Evolutionary conservation across 2,329 filamentous ascomycete genomes (phyloP).

Genomic region (Colletotrichum horii): DNA sequence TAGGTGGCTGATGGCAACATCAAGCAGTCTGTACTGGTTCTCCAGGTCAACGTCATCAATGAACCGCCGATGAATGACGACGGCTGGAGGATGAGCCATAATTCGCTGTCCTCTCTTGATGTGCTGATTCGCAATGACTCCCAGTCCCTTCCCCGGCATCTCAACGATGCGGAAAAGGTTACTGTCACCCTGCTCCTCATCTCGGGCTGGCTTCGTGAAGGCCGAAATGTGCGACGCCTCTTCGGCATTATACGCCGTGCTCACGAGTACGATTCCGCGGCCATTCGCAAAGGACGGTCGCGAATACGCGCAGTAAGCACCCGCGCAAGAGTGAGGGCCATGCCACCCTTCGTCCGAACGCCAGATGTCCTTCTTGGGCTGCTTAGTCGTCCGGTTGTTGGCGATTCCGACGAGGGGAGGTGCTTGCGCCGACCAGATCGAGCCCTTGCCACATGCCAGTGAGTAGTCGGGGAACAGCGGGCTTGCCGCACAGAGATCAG

Average conservation of each 20-base stretch:
- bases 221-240: slow-evolving; percentile 8
- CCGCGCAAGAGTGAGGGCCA: slow-evolving; percentile 18
- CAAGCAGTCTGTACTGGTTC: slow-evolving; percentile 30
- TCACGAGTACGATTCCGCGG: slow-evolving; percentile 44
- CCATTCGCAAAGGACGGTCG: slow-evolving; percentile 37
- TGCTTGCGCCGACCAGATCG: not conserved
- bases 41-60: slow-evolving; percentile 23
- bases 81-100: slow-evolving; percentile 33
- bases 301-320: slow-evolving; percentile 37
- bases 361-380: slow-evolving; percentile 17
- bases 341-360: slow-evolving; percentile 20
- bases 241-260: slow-evolving; percentile 27
- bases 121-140: slow-evolving; percentile 32
- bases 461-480: slow-evolving; percentile 8
- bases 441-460: not conserved
- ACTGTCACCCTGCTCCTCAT: not conserved
- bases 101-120: slow-evolving; percentile 35
- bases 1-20: slow-evolving; percentile 29
- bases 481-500: slow-evolving; percentile 7
- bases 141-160: slow-evolving; percentile 34
- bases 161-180: slow-evolving; percentile 6
- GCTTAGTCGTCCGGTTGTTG: not conserved
- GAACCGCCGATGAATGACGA: slow-evolving; percentile 30
- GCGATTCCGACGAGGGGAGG: not conserved
- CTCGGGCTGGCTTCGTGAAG: not conserved